Base-by-base conservation (phyloP, 139 green algal genomes). In the Chlorella sorokiniana region DNA sequence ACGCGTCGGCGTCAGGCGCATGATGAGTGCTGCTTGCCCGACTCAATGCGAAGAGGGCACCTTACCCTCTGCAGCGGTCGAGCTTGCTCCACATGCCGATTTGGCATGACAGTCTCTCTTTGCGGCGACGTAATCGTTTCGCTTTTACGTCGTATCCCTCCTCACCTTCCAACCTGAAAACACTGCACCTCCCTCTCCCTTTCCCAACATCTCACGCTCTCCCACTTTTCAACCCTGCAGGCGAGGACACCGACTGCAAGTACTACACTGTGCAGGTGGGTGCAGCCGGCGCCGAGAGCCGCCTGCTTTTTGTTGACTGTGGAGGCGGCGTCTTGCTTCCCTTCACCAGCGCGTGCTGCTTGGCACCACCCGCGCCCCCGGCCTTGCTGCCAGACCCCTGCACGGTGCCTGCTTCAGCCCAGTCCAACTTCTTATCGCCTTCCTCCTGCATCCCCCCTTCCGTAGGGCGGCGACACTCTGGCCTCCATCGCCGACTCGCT, bases 231-330 rank as follows among this genome's bases (percentile, higher is more conserved):
- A 59, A 25, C 48, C 48, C 16, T 59, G 56, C 65, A 72, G 65
- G 65, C 37, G 65, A 72, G 10, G n/a, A 51, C 14, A 14, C 54
- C 31, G 29, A 52, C 25, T 79, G 73, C 73, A 79, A 79, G 73
- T 79, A 79, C 54, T 79, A 79, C 73, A 79, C 40, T 4, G 40
- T 79, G 33, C 73, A 77, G 70, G 44, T n/a, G 44, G 6, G 62
- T 11, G 33, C 1, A 9, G 29, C 33, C 31, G 18, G 3, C 27
- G 25, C 4, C 27, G 18, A 18, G 59, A 10, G 59, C 25, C 5
- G 27, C 59, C 59, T n/a, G 54, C 11, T 63, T 16, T 16, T 5
- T 8, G 27, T 4, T 63, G 54, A 22, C 10, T 31, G 54, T 63
- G 54, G 16, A n/a, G 54, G 18, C 16, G 54, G 54, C 54, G n/a